These are phyloP conservation scores for Pichia inconspicua DNA, from an alignment of 1,139 yeast species.

Conservation along the genomic window DNA sequence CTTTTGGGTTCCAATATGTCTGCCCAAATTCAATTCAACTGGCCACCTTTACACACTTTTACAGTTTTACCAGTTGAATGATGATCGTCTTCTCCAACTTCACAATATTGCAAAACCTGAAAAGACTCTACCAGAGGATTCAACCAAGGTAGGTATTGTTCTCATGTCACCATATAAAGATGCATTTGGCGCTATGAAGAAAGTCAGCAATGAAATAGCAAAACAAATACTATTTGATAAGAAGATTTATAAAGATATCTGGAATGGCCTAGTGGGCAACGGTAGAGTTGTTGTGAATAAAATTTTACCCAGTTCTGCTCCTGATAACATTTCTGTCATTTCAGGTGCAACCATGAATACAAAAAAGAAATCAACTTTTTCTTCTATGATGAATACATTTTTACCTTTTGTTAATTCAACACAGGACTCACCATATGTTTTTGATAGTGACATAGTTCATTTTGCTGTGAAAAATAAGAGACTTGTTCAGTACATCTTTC, in stretches of 20 bases:
- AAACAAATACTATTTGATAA: conserved; percentile 31
- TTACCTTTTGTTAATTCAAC: conserved; percentile 12
- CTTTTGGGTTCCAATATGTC: conserved; percentile 88
- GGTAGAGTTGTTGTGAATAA: conserved; percentile 9
- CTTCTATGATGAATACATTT: conserved; percentile 11
- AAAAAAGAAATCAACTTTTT: background rate
- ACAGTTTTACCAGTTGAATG: conserved; percentile 41
- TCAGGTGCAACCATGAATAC: background rate
- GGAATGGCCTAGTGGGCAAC: conserved; percentile 23
- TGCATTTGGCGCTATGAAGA: conserved; percentile 68
- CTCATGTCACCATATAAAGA: conserved; percentile 78
- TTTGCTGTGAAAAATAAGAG: conserved; percentile 69
- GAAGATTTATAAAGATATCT: conserved; percentile 24
- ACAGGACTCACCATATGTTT: background rate
- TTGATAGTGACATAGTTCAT: conserved; percentile 33
- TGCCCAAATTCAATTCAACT: conserved; percentile 80
- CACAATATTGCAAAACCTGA: conserved; percentile 14
- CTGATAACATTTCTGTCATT: background rate
- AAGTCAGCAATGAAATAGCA: conserved; percentile 48
- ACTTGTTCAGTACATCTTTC: conserved; percentile 52
- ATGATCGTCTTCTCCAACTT: conserved; percentile 24
- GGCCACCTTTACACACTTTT: conserved; percentile 85
- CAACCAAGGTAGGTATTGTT: conserved; percentile 48
- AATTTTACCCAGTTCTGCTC: background rate
- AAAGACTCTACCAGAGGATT: conserved; percentile 8